phyloP scores from a whole-genome alignment of 106 monocot genomes.

The Triglochin maritima region DNA sequence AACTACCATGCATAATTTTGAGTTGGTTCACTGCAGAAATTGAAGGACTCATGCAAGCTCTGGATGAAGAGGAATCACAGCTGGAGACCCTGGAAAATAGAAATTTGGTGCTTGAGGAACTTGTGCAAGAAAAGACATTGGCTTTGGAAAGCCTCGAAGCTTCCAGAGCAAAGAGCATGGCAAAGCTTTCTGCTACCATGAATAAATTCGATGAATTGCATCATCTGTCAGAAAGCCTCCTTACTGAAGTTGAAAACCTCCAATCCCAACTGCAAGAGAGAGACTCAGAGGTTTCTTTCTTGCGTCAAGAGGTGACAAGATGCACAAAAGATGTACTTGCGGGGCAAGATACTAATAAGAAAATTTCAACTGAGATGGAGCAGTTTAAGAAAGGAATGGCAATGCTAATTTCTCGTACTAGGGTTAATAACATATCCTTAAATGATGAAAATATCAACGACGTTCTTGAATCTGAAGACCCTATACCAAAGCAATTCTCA shows the following conservation, averaged over 20 bases:
- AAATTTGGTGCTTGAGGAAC: conserved; percentile 38
- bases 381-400: conserved; percentile 42
- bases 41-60: conserved; percentile 83
- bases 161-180: conserved; percentile 43
- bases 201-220: conserved; percentile 95
- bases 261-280: conserved; percentile 60
- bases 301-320: conserved; percentile 86
- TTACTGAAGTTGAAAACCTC: conserved; percentile 81
- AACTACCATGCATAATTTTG: background rate
- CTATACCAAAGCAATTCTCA: conserved; percentile 40
- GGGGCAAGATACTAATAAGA: conserved; percentile 65
- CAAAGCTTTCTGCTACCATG: conserved; percentile 81
- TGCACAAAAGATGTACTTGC: conserved; percentile 64
- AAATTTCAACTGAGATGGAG: conserved; percentile 31
- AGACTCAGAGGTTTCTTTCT: conserved; percentile 86
- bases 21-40: conserved; percentile 44
- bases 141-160: conserved; percentile 53
- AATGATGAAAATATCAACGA: conserved; percentile 35
- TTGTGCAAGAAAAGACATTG: conserved; percentile 40
- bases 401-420: conserved; percentile 38
- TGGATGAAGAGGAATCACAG: conserved; percentile 92
- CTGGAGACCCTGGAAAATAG: conserved; percentile 55
- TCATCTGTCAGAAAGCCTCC: conserved; percentile 74
- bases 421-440: conserved; percentile 19
- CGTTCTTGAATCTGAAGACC: conserved; percentile 27